These are phyloP conservation scores for Gamarada debralockiae DNA, from an alignment of 495 filamentous ascomycete species.

Conservation along the genomic window DNA sequence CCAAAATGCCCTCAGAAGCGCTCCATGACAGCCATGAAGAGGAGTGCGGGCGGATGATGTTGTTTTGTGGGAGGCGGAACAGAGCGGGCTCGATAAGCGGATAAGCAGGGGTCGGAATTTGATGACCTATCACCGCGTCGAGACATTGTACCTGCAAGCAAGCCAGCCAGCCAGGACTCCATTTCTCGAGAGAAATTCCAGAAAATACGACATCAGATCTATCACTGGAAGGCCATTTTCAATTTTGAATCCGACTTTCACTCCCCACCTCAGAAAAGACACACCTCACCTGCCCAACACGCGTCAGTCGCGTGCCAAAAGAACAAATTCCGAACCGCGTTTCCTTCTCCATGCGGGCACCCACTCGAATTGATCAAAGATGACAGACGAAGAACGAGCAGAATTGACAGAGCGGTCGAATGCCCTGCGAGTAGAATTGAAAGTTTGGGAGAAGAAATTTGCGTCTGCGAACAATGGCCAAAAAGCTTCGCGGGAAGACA, in stretches of 20 bases:
- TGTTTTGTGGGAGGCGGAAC: no score
- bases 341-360: not conserved
- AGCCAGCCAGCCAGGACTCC: no score
- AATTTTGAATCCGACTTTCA: no score
- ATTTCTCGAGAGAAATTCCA: no score
- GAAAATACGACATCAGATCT: no score
- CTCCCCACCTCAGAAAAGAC: not conserved
- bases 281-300: not conserved
- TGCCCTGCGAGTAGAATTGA: constrained; percentile 68
- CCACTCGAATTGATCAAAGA: constrained; percentile 9
- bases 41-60: no score
- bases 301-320: not conserved
- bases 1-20: no score
- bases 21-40: no score
- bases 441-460: constrained; percentile 82
- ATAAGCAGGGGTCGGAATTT: no score
- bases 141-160: no score
- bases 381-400: constrained; percentile 38
- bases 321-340: not conserved
- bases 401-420: constrained; percentile 38
- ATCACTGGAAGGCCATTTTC: no score
- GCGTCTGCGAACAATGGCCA: constrained; percentile 61
- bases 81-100: not conserved
- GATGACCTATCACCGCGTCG: no score
- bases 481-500: constrained; percentile 80